phyloP scores from a whole-genome alignment of 2,329 filamentous ascomycete genomes.

The Sarocladium kiliense region DNA sequence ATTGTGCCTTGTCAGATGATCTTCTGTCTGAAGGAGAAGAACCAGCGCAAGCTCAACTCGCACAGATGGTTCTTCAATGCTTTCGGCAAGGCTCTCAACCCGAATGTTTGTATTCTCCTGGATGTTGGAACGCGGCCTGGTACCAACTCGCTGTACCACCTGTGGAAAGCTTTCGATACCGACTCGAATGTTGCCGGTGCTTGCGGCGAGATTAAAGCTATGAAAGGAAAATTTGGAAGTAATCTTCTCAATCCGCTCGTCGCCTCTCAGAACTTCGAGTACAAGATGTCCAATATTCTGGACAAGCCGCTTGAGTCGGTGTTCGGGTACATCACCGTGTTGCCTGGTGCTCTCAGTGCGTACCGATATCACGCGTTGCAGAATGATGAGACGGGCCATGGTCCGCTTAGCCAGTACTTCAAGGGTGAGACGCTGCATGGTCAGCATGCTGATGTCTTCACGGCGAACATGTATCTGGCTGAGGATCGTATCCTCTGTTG shows the following conservation, averaged over 20 bases:
- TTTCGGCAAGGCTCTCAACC: conserved; percentile 85
- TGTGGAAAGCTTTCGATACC: conserved; percentile 98
- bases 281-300: conserved; percentile 99
- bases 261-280: conserved; percentile 97
- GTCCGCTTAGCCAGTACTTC: conserved; percentile 96
- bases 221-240: conserved; percentile 79
- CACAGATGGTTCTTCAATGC: conserved; percentile 99
- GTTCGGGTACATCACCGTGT: conserved; percentile 95
- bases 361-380: conserved; percentile 95
- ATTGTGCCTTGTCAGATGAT: conserved; percentile 98
- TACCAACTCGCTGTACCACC: conserved; percentile 85
- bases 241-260: conserved; percentile 91
- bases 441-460: conserved; percentile 94
- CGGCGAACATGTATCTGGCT: conserved; percentile 91
- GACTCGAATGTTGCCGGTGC: conserved; percentile 97
- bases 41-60: conserved; percentile 95
- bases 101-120: conserved; percentile 93
- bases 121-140: conserved; percentile 94
- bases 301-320: conserved; percentile 97
- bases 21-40: conserved; percentile 97
- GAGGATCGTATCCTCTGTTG: conserved; percentile 88
- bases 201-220: conserved; percentile 95
- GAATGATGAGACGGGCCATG: conserved; percentile 93
- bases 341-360: conserved; percentile 90
- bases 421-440: conserved; percentile 97